Conservation (phyloP, 345 rosid species). For the Nasturtium officinale region DNA sequence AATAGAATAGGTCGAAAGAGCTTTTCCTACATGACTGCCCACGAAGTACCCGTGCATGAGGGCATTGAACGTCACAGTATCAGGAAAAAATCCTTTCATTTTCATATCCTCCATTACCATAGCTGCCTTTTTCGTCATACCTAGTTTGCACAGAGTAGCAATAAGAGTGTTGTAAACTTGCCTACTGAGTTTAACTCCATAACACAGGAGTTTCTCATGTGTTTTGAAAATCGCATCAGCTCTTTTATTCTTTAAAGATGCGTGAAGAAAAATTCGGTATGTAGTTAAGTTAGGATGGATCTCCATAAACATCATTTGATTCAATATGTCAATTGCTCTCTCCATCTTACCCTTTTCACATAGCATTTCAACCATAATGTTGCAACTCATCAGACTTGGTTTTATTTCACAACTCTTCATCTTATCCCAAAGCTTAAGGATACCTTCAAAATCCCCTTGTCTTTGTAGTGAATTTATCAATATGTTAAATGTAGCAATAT, state of each 20-base stretch:
- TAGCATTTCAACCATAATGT: conserved; percentile 58
- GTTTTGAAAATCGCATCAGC: conserved; percentile 55
- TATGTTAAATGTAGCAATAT: conserved; percentile 67
- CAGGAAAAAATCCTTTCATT: conserved; percentile 52
- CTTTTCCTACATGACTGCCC: conserved; percentile 57
- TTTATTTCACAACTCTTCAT: conserved; percentile 58
- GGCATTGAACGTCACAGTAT: conserved; percentile 67
- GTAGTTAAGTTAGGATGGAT: conserved; percentile 57
- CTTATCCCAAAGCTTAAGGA: conserved; percentile 64
- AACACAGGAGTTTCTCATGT: conserved; percentile 60
- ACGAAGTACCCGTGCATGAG: conserved; percentile 69
- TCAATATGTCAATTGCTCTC: conserved; percentile 57
- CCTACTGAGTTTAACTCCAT: conserved; percentile 60
- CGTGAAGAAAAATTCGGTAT: conserved; percentile 56
- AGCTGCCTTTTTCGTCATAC: conserved; percentile 77
- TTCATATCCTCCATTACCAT: conserved; percentile 60
- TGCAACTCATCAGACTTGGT: conserved; percentile 71
- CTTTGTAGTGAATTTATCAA: conserved; percentile 69
- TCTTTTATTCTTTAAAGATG: conserved; percentile 58
- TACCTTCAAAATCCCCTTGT: conserved; percentile 58
- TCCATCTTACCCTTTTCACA: conserved; percentile 55
- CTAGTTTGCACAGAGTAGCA: conserved; percentile 62
- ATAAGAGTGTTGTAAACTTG: conserved; percentile 69
- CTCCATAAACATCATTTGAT: conserved; percentile 56
- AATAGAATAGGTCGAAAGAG: conserved; percentile 52